These are phyloP conservation scores for Metarhizium humberi DNA, from an alignment of 2,329 filamentous ascomycete species.

Conservation along the genomic window DNA sequence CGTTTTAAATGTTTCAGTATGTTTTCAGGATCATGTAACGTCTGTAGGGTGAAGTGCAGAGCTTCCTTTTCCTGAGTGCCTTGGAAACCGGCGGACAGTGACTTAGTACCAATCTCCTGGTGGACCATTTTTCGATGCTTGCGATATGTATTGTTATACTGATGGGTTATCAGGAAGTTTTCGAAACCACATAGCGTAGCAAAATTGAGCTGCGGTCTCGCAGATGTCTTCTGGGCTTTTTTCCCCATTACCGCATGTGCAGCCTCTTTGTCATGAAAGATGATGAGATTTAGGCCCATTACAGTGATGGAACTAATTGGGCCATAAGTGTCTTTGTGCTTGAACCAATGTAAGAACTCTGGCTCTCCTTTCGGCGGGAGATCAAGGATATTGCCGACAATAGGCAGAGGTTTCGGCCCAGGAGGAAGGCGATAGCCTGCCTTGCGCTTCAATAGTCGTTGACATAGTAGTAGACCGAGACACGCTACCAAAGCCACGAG, in stretches of 20 bases:
- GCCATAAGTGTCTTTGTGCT: slow-evolving; percentile 21
- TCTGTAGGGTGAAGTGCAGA: no score
- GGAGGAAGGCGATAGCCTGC: slow-evolving; percentile 8
- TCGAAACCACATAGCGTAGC: neutral
- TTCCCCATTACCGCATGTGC: slow-evolving; percentile 27
- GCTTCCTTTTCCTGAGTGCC: no score
- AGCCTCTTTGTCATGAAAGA: slow-evolving; percentile 26
- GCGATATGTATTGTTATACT: no score
- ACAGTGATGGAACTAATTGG: slow-evolving; percentile 13
- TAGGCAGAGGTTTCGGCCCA: slow-evolving; percentile 22
- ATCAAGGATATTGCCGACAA: slow-evolving; percentile 36
- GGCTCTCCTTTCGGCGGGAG: slow-evolving; percentile 23
- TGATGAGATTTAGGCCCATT: slow-evolving; percentile 24
- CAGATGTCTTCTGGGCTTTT: slow-evolving; percentile 17
- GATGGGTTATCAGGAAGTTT: neutral
- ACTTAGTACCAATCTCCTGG: no score
- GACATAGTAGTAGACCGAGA: no score
- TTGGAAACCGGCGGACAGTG: no score
- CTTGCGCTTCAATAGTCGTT: no score
- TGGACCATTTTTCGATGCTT: no score
- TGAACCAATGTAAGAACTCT: slow-evolving; percentile 22
- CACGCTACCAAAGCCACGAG: no score
- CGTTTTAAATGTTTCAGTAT: no score
- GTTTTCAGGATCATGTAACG: no score
- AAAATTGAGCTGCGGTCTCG: neutral